Percentiles rank a stretch among this genome's conserved stretches.
Conservation (phyloP, 2,329 filamentous ascomycete genomes). For the Alternaria conjuncta region DNA sequence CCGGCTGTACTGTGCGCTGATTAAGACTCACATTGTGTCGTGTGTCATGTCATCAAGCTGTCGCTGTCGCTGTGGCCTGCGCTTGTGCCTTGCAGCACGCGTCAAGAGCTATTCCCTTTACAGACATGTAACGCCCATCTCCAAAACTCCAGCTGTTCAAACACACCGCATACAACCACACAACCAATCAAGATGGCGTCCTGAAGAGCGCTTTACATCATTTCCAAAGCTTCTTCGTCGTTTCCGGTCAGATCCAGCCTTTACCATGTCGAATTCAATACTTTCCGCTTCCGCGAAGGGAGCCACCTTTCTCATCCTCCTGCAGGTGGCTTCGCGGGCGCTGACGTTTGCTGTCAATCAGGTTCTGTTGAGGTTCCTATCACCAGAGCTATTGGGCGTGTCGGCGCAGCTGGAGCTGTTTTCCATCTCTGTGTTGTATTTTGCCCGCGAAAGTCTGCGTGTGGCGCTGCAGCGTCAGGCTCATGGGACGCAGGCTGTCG, state of each 20-base stretch:
- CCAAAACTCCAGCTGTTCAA: slow-evolving; percentile 22
- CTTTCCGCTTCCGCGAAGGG: slow-evolving; percentile 66
- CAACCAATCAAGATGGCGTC: slow-evolving; percentile 32
- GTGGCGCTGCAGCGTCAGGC: slow-evolving; percentile 86
- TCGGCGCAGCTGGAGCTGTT: slow-evolving; percentile 92
- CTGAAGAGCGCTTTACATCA: slow-evolving; percentile 15
- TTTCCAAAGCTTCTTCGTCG: slow-evolving; percentile 9
- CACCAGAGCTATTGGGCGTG: slow-evolving; percentile 81
- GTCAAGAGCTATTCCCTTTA: slow-evolving; percentile 27
- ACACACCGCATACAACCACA: slow-evolving; percentile 20
- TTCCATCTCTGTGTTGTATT: slow-evolving; percentile 91
- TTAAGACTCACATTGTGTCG: slow-evolving; percentile 21
- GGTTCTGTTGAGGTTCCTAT: slow-evolving; percentile 83
- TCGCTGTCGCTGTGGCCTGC: slow-evolving; percentile 2
- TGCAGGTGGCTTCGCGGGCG: slow-evolving; percentile 86
- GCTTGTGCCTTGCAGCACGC: slow-evolving; percentile 12
- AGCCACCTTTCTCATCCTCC: slow-evolving; percentile 82
- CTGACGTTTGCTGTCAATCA: slow-evolving; percentile 94
- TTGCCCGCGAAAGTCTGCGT: slow-evolving; percentile 87
- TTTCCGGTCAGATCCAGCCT: slow-evolving; percentile 5
- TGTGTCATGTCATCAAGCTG: slow-evolving; percentile 32
- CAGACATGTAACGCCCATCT: slow-evolving; percentile 21
- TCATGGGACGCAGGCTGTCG: slow-evolving; percentile 70
- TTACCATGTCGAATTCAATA: slow-evolving; percentile 42
- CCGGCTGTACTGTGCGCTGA: background rate